Conservation (phyloP, 306 rosid species). For the Medicago ruthenica region DNA sequence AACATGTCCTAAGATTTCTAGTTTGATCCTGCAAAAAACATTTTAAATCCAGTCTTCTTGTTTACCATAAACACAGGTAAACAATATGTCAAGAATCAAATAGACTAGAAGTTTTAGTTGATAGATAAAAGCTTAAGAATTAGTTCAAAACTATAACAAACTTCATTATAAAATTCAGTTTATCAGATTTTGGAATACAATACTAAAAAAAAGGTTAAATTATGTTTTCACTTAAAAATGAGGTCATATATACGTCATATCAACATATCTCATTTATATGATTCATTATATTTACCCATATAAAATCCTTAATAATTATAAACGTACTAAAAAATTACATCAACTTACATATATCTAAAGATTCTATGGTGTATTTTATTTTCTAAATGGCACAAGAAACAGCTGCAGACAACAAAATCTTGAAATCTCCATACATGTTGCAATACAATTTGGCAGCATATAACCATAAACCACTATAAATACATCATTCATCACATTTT, state of each 20-base stretch:
- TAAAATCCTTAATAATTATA: not conserved
- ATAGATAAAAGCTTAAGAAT: too few species aligned
- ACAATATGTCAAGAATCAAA: too few species aligned
- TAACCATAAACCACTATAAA: conserved; percentile 2
- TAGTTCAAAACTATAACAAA: not conserved
- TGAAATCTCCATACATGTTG: not conserved
- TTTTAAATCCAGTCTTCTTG: too few species aligned
- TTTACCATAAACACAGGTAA: too few species aligned
- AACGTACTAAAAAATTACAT: not conserved
- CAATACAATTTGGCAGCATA: not conserved
- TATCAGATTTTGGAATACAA: not conserved
- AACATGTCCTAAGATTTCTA: too few species aligned
- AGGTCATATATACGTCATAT: not conserved
- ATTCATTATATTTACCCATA: not conserved
- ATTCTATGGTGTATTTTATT: not conserved
- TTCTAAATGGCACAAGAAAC: not conserved
- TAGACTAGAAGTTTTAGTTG: too few species aligned
- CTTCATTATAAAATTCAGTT: not conserved
- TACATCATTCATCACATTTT: not conserved
- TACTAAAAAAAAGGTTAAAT: not conserved
- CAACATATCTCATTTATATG: not conserved
- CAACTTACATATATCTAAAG: too few species aligned
- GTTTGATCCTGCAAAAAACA: too few species aligned
- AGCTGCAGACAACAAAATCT: conserved; percentile 19
- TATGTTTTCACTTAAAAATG: not conserved